Conservation (phyloP, 202 grass and related monocot species). For the Schoenoplectus triqueter region DNA sequence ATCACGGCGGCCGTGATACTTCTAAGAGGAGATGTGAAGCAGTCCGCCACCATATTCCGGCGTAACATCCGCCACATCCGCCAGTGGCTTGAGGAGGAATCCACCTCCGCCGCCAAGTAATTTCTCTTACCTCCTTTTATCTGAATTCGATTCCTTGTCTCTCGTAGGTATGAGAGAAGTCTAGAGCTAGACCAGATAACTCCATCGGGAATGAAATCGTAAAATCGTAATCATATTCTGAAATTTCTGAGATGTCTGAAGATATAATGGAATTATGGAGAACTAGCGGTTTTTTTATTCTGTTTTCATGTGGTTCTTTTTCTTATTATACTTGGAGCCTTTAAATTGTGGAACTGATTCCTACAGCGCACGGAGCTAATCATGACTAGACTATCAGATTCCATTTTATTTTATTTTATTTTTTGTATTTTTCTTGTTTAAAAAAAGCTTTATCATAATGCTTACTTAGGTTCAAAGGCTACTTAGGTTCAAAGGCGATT, state of each 20-base stretch:
- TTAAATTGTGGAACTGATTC: background rate
- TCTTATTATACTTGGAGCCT: background rate
- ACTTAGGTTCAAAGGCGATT: background rate
- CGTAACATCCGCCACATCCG: conserved; percentile 83
- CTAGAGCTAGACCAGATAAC: background rate
- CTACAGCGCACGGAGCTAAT: background rate
- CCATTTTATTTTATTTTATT: background rate
- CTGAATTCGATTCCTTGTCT: background rate
- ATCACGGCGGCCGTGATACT: conserved; percentile 73
- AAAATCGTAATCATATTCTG: background rate
- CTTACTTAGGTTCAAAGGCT: background rate
- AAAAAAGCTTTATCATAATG: background rate
- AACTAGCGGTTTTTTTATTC: background rate
- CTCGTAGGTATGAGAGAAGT: background rate
- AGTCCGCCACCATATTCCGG: conserved; percentile 71
- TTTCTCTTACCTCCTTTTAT: background rate
- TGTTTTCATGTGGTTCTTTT: background rate
- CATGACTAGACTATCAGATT: background rate
- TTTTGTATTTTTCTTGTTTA: background rate
- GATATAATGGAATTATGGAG: background rate
- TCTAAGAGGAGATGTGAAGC: conserved; percentile 81
- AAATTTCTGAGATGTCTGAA: background rate
- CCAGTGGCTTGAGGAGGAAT: conserved; percentile 93
- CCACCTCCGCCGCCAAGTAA: conserved; percentile 65
- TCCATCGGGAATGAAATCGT: background rate